These are phyloP conservation scores for Psilocybe cyanescens DNA, from an alignment of 768 basidiomycete genomes.

Conservation along the genomic window DNA sequence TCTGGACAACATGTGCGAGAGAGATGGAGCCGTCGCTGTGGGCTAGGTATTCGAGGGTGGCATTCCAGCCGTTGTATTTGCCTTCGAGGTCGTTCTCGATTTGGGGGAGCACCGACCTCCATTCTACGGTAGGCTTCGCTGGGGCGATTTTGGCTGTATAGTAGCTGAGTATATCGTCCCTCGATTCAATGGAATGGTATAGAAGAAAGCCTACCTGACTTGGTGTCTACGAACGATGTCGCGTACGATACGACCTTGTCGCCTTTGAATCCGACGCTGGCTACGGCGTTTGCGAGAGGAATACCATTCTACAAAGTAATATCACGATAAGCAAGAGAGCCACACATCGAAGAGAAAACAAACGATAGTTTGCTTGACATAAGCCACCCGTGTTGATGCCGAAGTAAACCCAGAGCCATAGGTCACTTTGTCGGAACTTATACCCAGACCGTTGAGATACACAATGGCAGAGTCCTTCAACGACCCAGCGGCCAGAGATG, in stretches of 20 bases:
- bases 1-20: constrained; percentile 45
- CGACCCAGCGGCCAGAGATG: constrained; percentile 1
- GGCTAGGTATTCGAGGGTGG: constrained; percentile 46
- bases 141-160: constrained; percentile 12
- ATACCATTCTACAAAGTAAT: constrained; percentile 29
- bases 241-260: constrained; percentile 35
- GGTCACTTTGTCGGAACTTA: constrained; percentile 11
- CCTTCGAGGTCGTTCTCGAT: constrained; percentile 41
- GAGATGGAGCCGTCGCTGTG: constrained; percentile 39
- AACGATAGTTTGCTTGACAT: constrained; percentile 29
- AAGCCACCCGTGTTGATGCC: constrained; percentile 24
- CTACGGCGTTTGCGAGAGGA: constrained; percentile 42
- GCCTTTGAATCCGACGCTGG: constrained; percentile 37
- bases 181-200: neutral
- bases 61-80: constrained; percentile 39
- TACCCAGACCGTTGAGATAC: constrained; percentile 18
- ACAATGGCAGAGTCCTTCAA: constrained; percentile 18
- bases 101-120: constrained; percentile 34
- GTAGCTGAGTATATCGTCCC: neutral
- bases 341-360: neutral
- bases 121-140: constrained; percentile 8
- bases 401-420: constrained; percentile 22
- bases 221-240: constrained; percentile 31
- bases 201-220: constrained; percentile 18
- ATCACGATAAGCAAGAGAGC: neutral